Base-by-base conservation (phyloP, 768 basidiomycete species). In the Nidula microcarpa region DNA sequence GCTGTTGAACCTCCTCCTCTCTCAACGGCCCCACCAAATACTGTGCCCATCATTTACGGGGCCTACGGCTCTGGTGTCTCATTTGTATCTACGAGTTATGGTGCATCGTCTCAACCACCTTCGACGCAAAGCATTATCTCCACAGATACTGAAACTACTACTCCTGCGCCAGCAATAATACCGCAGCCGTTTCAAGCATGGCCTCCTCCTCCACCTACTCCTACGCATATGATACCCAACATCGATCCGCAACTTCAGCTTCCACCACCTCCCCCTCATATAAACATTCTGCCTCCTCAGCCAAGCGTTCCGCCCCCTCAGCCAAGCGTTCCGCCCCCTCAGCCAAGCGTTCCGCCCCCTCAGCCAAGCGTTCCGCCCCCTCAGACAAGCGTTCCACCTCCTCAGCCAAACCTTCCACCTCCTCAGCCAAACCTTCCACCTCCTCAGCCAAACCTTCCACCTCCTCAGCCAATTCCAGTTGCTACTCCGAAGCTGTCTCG, bases 1-100 rank as follows among this genome's bases (percentile, higher is more conserved):
- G 62, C 74, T 1, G 62, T 74, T 8, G 70, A 68, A 3, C 72
- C 74, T 1, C 68, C 73, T 3, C 65, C 62, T 3, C 53, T 60
- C 32, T 54, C 13, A 30, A n/a, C 13, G 23, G 44, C 14, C n/a
- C 16, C 39, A 41, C 5, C 23, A 30, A 30, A 30, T 30, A 30
- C 23, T 30, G 23, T 30, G 23, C 23, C 23, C 23, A 30, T 30
- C 23, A 30, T 30, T 4, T 30, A 30, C 23, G 23, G 23, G 4
- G 4, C 23, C 23, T 30, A 30, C 23, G 23, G 23, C 23, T 30
- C 23, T 30, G 4, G 23, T 30, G 23, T 30, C 23, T 30, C 23
- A 30, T 30, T 30, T 30, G 23, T 4, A 30, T 30, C 23, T 30
- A 30, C 23, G 23, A 30, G 23, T 30, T 30, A 30, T 30, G 23